Percentiles rank a stretch among this genome's conserved stretches.
phyloP scores from a whole-genome alignment of 371 early-diverging fungal genomes.

The Dipsacomyces acuminosporus region DNA sequence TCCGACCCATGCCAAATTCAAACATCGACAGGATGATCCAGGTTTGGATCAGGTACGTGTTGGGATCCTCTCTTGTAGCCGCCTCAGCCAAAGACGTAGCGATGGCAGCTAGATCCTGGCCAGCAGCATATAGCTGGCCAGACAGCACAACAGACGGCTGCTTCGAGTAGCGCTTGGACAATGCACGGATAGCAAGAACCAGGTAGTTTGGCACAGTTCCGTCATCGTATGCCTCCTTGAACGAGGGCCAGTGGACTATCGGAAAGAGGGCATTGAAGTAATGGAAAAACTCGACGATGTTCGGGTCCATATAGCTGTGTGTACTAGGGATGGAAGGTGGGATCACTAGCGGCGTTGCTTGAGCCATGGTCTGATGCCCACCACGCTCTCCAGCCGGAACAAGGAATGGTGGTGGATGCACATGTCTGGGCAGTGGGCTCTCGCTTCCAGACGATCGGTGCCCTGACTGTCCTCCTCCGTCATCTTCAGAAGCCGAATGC shows the following conservation, averaged over 20 bases:
- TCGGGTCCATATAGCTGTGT: conserved; percentile 43
- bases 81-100: conserved; percentile 47
- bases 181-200: conserved; percentile 46
- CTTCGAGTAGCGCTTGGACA: conserved; percentile 48
- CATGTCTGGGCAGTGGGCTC: conserved; percentile 32
- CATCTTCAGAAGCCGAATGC: conserved; percentile 34
- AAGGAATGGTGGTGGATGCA: conserved; percentile 34
- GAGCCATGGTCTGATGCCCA: conserved; percentile 43
- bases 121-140: conserved; percentile 44
- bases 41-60: conserved; percentile 48
- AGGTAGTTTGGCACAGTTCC: conserved; percentile 49
- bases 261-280: conserved; percentile 49
- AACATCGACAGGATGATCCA: conserved; percentile 47
- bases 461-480: conserved; percentile 21
- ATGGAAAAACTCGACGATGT: conserved; percentile 47
- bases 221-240: conserved; percentile 49
- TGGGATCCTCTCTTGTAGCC: conserved; percentile 48
- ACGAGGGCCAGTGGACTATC: conserved; percentile 48
- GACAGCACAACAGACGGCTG: conserved; percentile 48
- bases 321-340: conserved; percentile 14
- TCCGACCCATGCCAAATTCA: conserved; percentile 47
- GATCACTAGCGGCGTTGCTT: conserved; percentile 43
- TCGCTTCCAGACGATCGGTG: conserved; percentile 42
- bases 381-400: conserved; percentile 39
- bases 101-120: conserved; percentile 48